Evolutionary conservation across 2,329 filamentous ascomycete species (phyloP).

Genomic region (Fusarium chaquense): DNA sequence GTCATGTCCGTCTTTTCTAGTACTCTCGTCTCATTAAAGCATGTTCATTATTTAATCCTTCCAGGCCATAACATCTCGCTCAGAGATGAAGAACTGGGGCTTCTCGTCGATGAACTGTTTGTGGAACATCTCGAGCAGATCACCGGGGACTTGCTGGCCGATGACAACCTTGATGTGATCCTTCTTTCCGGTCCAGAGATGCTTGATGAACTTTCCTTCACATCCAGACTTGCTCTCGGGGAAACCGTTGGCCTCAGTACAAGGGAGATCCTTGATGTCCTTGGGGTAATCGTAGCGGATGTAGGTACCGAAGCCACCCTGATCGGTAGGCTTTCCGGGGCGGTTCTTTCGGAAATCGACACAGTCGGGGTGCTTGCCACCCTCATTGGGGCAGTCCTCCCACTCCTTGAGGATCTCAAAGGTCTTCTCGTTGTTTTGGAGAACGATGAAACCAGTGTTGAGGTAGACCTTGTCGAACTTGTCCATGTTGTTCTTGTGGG

Average conservation of each 20-base stretch:
- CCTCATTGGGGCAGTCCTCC: slow-evolving; percentile 57
- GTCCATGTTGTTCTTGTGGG: slow-evolving; percentile 55
- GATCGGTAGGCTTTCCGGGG: slow-evolving; percentile 56
- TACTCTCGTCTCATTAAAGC: slow-evolving; percentile 39
- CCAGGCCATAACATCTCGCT: slow-evolving; percentile 51
- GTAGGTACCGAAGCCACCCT: slow-evolving; percentile 59
- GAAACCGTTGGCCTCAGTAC: slow-evolving; percentile 59
- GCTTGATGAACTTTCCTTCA: slow-evolving; percentile 57
- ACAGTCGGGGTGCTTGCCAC: slow-evolving; percentile 55
- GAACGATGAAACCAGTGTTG: slow-evolving; percentile 67
- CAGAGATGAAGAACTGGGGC: slow-evolving; percentile 52
- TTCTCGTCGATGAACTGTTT: slow-evolving; percentile 52
- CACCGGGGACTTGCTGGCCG: slow-evolving; percentile 54
- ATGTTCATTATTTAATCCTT: slow-evolving; percentile 38
- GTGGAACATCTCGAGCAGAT: slow-evolving; percentile 53
- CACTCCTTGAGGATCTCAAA: slow-evolving; percentile 63
- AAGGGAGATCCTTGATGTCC: slow-evolving; percentile 57
- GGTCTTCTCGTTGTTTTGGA: slow-evolving; percentile 63
- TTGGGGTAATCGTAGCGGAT: slow-evolving; percentile 58
- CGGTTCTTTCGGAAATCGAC: slow-evolving; percentile 53
- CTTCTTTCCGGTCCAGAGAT: slow-evolving; percentile 59
- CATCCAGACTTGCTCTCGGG: slow-evolving; percentile 55
- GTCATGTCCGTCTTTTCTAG: slow-evolving; percentile 36
- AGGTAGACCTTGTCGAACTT: slow-evolving; percentile 57
- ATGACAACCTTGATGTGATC: slow-evolving; percentile 56